Evolutionary conservation across 129 eudicot genomes (phyloP).

Genomic region (Centella asiatica): DNA sequence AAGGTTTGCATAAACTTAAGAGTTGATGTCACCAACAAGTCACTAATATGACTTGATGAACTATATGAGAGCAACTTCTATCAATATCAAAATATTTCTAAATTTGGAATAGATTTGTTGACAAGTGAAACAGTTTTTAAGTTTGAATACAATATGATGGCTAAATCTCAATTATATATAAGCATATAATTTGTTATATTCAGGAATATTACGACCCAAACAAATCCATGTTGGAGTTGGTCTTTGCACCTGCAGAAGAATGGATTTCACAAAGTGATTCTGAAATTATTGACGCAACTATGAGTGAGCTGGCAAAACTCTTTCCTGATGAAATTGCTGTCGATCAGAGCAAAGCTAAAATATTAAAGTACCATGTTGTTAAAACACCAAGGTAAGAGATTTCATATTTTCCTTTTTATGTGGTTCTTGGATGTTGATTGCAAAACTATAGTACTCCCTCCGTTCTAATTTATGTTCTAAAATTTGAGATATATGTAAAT

Average conservation of each 20-base stretch:
- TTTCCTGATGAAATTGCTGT: constrained; percentile 94
- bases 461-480: too few species aligned
- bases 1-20: too few species aligned
- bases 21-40: too few species aligned
- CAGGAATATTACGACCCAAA: constrained; percentile 94
- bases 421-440: neutral
- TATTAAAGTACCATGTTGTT: constrained; percentile 89
- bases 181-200: constrained; percentile 11
- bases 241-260: constrained; percentile 98
- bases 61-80: too few species aligned
- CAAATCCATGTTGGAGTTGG: constrained; percentile 89
- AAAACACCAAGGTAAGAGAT: constrained; percentile 82
- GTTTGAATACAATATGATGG: neutral
- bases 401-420: neutral
- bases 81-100: too few species aligned
- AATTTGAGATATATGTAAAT: too few species aligned
- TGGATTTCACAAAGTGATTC: constrained; percentile 85
- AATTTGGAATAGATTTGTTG: too few species aligned
- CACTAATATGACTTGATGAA: too few species aligned
- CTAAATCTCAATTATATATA: neutral
- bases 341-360: constrained; percentile 96
- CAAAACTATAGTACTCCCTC: neutral
- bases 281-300: constrained; percentile 93
- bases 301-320: constrained; percentile 89
- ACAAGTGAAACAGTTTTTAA: too few species aligned